Base-by-base conservation (phyloP, 1,284 basidiomycete genomes). In the Cryptococcus amylolentus region DNA sequence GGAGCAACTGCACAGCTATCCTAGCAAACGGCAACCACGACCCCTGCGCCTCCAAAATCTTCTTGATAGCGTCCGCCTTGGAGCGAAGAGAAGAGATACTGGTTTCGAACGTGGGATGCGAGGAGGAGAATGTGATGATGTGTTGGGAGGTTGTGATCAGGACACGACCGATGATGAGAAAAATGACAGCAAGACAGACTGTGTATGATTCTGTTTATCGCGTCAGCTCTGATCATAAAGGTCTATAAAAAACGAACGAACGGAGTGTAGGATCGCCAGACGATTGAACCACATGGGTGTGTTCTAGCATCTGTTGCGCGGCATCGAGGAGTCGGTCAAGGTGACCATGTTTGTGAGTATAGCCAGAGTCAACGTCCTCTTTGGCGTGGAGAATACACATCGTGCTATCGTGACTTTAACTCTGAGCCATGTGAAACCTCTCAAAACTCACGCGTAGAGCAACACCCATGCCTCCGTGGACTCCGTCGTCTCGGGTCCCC, bases 321-420 rank as follows among this genome's bases (percentile, higher is more conserved):
- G 64, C 56, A 8, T 57, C 65, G 18, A 70, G 61, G n/a, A 54
- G 52, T 43, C 60, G 57, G 37, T 62, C 48, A 41, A 65, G 56
- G 45, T 61, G 51, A 41, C 66, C 63, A 12, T 16, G 27, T 51
- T 53, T 61, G 18, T 54, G 55, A 16, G 45, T 53, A 3, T 51
- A 48, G 14, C 55, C 50, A 4, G 62, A 45, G 45, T 70, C 68
- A 18, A 69, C 55, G 39, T 67, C 65, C 41, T 66, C 65, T 51
- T 63, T 67, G 35, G 60, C 57, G 52, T 68, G 63, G 10, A 72
- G 53, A 4, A 62, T 44, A 31, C 54, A 28, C 47, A 65, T 8
- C 10, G 31, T 35, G 31, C 31, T 35, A 10, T 35, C 10, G 31
- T 35, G 7, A 35, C 7, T 1, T 35, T 6, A 6, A 35, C 31